Percentiles rank a stretch among this genome's conserved stretches.
These are phyloP conservation scores for Elsinoe arachidis DNA, from an alignment of 2,329 filamentous ascomycete genomes.

Conservation along the genomic window DNA sequence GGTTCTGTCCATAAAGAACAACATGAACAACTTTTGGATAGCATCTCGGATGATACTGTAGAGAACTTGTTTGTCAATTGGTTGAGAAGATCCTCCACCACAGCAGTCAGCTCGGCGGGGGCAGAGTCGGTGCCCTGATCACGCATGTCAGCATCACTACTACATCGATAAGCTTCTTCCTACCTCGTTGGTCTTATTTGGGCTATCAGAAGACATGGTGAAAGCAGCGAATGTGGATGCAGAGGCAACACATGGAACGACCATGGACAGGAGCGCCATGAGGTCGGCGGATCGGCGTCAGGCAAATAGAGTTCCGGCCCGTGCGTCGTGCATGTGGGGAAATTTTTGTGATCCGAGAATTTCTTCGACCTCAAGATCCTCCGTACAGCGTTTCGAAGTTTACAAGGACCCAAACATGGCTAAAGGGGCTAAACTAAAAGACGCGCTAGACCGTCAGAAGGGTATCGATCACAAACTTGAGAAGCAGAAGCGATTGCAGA, in stretches of 20 bases:
- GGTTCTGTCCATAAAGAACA: neutral
- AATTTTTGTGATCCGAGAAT: slow-evolving; percentile 6
- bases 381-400: neutral
- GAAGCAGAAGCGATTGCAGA: slow-evolving; percentile 48
- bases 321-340: neutral
- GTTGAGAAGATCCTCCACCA: slow-evolving; percentile 80
- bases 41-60: slow-evolving; percentile 74
- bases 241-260: neutral
- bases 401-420: slow-evolving; percentile 30
- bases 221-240: neutral
- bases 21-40: slow-evolving; percentile 65
- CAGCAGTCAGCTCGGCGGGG: slow-evolving; percentile 60
- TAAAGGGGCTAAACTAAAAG: slow-evolving; percentile 48
- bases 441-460: slow-evolving; percentile 49
- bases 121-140: slow-evolving; percentile 38
- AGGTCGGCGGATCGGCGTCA: neutral
- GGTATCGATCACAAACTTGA: slow-evolving; percentile 65
- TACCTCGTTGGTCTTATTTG: neutral
- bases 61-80: slow-evolving; percentile 79
- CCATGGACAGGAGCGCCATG: neutral
- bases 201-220: neutral
- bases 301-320: neutral
- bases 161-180: neutral
- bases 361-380: neutral
- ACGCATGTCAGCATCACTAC: neutral